A percentile compares a stretch with the other conserved stretches of the same genome.
Conservation (phyloP, 2,329 filamentous ascomycete genomes). For the Fusarium cyanostomum region DNA sequence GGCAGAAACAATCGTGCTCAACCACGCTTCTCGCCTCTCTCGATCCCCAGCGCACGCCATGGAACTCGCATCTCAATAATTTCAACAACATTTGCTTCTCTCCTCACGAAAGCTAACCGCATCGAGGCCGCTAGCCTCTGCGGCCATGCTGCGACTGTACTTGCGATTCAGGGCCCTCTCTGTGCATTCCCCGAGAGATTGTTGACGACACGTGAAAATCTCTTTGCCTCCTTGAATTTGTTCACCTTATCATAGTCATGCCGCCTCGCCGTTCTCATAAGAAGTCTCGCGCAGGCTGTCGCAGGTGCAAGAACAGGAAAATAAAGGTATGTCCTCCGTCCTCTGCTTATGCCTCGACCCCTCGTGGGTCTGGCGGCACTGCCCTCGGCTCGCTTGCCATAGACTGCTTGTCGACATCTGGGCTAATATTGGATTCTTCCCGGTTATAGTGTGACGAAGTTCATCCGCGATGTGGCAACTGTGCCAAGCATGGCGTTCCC, state of each 20-base stretch:
- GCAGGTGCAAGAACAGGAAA: constrained; percentile 72
- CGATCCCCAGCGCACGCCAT: constrained; percentile 31
- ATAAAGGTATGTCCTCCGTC: constrained; percentile 65
- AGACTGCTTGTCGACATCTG: constrained; percentile 1
- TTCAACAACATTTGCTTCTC: constrained; percentile 33
- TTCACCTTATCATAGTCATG: constrained; percentile 53
- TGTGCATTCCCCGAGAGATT: constrained; percentile 34
- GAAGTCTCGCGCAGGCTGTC: constrained; percentile 74
- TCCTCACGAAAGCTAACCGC: constrained; percentile 18
- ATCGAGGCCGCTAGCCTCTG: constrained; percentile 39
- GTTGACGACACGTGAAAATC: constrained; percentile 37
- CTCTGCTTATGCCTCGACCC: constrained; percentile 11
- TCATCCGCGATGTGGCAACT: constrained; percentile 72
- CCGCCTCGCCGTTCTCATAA: constrained; percentile 74
- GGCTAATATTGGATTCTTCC: constrained; percentile 23
- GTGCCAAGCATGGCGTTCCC: constrained; percentile 71
- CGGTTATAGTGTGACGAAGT: constrained; percentile 68
- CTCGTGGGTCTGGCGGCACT: not conserved
- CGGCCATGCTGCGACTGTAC: constrained; percentile 45
- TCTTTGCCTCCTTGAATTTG: not conserved
- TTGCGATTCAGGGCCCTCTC: constrained; percentile 40
- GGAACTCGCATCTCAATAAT: constrained; percentile 31
- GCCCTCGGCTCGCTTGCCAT: not conserved
- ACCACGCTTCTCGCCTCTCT: constrained; percentile 38
- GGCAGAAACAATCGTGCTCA: constrained; percentile 38